Conservation (phyloP, 1,284 basidiomycete genomes). For the Takashimella tepidaria region DNA sequence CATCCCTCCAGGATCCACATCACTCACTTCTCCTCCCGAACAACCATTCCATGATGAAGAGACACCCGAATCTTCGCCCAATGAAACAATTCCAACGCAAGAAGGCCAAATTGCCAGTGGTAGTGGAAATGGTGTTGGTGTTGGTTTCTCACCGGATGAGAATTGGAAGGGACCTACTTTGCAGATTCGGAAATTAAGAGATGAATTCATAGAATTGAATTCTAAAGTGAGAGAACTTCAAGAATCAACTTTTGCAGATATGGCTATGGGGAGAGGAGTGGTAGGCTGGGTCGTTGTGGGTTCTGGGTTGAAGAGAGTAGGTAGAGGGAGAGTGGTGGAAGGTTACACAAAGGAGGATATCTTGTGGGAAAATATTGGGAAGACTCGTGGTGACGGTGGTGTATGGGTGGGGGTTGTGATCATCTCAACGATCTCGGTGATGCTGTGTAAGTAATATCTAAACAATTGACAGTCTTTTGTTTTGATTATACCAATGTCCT, state of each 20-base stretch:
- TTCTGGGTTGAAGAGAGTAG: slow-evolving; percentile 59
- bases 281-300: slow-evolving; percentile 74
- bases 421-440: slow-evolving; percentile 54
- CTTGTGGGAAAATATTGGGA: slow-evolving; percentile 67
- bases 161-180: slow-evolving; percentile 56
- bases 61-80: too few species aligned
- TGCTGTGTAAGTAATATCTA: slow-evolving; percentile 59
- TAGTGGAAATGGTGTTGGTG: too few species aligned
- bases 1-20: background rate
- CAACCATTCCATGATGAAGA: too few species aligned
- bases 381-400: slow-evolving; percentile 53
- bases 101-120: too few species aligned
- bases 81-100: too few species aligned
- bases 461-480: too few species aligned
- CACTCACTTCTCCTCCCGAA: too few species aligned
- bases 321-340: slow-evolving; percentile 62
- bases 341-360: slow-evolving; percentile 74
- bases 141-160: too few species aligned
- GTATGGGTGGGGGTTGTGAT: slow-evolving; percentile 58
- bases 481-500: too few species aligned
- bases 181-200: slow-evolving; percentile 62
- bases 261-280: slow-evolving; percentile 56
- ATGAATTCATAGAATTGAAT: slow-evolving; percentile 61
- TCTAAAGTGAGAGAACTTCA: slow-evolving; percentile 62
- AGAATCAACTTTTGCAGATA: slow-evolving; percentile 59